phyloP scores from a whole-genome alignment of 2,329 filamentous ascomycete species.

The Stemphylium beticola region DNA sequence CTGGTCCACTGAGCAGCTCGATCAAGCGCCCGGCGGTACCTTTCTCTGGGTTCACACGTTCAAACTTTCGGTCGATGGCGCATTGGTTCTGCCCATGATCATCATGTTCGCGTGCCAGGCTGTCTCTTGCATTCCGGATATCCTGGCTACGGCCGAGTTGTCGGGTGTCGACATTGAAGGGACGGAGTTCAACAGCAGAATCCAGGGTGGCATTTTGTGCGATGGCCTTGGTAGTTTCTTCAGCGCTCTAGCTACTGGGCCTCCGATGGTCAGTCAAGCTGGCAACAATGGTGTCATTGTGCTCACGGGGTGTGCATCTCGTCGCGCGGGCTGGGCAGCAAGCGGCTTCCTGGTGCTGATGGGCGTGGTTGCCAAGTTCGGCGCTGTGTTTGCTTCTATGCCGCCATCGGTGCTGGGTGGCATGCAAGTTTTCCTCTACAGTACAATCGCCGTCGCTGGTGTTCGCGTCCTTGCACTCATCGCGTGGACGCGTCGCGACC shows the following conservation, averaged over 20 bases:
- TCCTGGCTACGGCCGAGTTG: constrained; percentile 37
- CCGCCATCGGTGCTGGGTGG: constrained; percentile 53
- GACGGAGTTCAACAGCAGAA: constrained; percentile 33
- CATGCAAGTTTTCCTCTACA: constrained; percentile 50
- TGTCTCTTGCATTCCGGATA: constrained; percentile 47
- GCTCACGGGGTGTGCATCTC: constrained; percentile 34
- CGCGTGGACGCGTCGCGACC: constrained; percentile 33
- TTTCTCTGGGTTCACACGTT: constrained; percentile 40
- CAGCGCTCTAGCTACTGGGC: constrained; percentile 34
- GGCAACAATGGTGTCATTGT: constrained; percentile 41
- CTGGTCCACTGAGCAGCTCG: constrained; percentile 30
- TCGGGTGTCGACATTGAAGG: constrained; percentile 36
- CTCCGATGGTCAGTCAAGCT: constrained; percentile 38
- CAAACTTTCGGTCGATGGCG: constrained; percentile 37
- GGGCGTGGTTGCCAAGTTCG: constrained; percentile 38
- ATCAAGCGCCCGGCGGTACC: constrained; percentile 27
- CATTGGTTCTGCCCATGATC: constrained; percentile 33
- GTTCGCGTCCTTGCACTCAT: constrained; percentile 37
- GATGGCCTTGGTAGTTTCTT: constrained; percentile 38
- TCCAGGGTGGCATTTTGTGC: constrained; percentile 37
- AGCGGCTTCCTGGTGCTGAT: constrained; percentile 36
- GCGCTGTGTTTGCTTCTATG: constrained; percentile 38
- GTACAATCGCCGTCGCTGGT: constrained; percentile 36
- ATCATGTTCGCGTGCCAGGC: constrained; percentile 42
- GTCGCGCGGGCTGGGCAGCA: constrained; percentile 38